A percentile compares a stretch with the other conserved stretches of the same genome.
Evolutionary conservation across 208 protist genomes (phyloP).

Genomic region (Angomonas ambiguus): DNA sequence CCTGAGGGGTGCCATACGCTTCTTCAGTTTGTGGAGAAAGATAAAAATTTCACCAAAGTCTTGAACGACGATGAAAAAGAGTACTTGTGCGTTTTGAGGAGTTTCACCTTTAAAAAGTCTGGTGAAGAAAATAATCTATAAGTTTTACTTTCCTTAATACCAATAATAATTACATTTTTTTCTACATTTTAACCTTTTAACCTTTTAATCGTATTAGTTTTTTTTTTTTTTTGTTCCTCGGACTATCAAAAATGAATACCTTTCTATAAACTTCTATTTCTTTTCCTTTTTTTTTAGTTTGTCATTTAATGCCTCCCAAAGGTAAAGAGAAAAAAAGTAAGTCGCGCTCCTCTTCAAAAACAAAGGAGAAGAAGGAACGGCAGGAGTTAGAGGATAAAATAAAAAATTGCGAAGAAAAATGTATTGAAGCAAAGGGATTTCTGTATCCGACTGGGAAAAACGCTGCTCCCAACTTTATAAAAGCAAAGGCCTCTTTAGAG

Average conservation of each 20-base stretch:
- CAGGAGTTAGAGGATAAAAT: constrained; percentile 76
- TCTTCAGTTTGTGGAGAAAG: constrained; percentile 64
- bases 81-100: constrained; percentile 59
- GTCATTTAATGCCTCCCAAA: constrained; percentile 32
- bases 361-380: constrained; percentile 64
- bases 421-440: constrained; percentile 59
- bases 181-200: constrained; percentile 13
- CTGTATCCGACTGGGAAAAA: constrained; percentile 62
- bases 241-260: no score
- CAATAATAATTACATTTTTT: constrained; percentile 11
- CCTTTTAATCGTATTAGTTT: constrained; percentile 11
- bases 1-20: constrained; percentile 72
- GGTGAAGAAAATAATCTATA: constrained; percentile 11
- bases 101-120: constrained; percentile 79
- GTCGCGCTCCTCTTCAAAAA: constrained; percentile 13
- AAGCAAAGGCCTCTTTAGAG: constrained; percentile 72
- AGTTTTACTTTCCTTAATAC: neutral
- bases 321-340: constrained; percentile 24
- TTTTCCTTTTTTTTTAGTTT: constrained; percentile 1
- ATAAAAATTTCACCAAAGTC: constrained; percentile 69
- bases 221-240: constrained; percentile 11
- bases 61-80: constrained; percentile 71
- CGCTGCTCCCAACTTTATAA: constrained; percentile 63
- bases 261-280: neutral
- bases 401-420: constrained; percentile 67